Evolutionary conservation across 345 rosid species (phyloP), one percentile per base, ranked within the genome.

Genomic region (Populus nigra): DNA sequence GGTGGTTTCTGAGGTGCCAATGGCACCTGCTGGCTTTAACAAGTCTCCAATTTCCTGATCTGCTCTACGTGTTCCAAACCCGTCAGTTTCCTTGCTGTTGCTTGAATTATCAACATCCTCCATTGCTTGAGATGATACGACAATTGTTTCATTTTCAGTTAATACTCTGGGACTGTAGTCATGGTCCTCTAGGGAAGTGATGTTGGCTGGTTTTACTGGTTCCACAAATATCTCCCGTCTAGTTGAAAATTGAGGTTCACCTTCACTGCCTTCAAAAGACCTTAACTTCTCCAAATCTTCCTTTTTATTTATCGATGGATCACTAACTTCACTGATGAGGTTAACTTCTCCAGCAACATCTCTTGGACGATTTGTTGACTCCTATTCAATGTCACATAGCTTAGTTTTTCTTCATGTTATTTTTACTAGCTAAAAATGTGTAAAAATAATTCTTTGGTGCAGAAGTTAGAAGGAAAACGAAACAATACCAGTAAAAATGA

Each of bases 381-480:
- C 82, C 85, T 84, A 71, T 78, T 81, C 69, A 82, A 71, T 81
- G 68, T 79, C 77, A 80, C 22, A 72, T 38, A 38, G 35, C 38
- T 75, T 76, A 57, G 18, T 66, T 72, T 73, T 33, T 33, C 36
- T 33, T 33, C 1, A 1, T 16, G 9, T 43, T 38, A 18, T 65
- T 65, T 65, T 50, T 50, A 17, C 57, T 50, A 17, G 57, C n/a
- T 50, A 50, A 50, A 18, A 50, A 20, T 50, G 18, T 50, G 57
- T 50, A 4, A 5, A 50, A 20, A 50, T 18, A 50, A 17, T 18
- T 50, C 57, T 50, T 50, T 50, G 22, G 57, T 18, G 57, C 57
- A 17, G 57, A 50, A 50, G 7, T 50, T 50, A 50, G 22, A 50
- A 50, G 22, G 7, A 50, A 50, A 17, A 50, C 13, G 22, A 17